Conservation (phyloP, 495 filamentous ascomycete genomes). For the Penicillium cosmopolitanum region DNA sequence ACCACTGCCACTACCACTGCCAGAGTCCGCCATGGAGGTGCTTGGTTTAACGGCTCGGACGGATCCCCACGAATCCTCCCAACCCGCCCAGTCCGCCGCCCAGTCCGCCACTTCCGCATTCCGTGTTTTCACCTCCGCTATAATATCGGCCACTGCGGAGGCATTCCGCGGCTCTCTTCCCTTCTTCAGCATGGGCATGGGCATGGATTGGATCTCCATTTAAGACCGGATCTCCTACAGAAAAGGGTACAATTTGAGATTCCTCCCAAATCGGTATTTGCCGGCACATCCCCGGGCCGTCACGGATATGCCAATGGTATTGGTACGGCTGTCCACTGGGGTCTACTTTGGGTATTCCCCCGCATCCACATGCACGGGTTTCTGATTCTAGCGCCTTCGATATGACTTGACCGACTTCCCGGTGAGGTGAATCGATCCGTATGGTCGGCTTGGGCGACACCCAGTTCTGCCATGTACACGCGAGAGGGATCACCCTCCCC, state of each 20-base stretch:
- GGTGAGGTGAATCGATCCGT: too few species aligned
- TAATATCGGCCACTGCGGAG: neutral
- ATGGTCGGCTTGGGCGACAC: neutral
- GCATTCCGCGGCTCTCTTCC: neutral
- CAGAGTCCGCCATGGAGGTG: neutral
- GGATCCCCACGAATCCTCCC: neutral
- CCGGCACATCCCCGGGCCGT: too few species aligned
- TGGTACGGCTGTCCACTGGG: neutral
- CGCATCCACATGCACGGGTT: neutral
- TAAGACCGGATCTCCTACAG: neutral
- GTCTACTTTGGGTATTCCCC: neutral
- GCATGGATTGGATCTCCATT: too few species aligned
- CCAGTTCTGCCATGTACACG: neutral
- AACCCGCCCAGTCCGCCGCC: neutral
- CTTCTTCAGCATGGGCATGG: neutral
- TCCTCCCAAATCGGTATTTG: too few species aligned
- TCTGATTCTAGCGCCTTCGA: slow-evolving; percentile 1
- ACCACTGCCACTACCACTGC: neutral
- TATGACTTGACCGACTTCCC: neutral
- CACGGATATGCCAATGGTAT: too few species aligned
- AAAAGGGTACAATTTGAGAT: too few species aligned
- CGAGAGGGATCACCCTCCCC: neutral
- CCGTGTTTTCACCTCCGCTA: neutral
- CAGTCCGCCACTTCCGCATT: neutral
- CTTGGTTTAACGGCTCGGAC: slow-evolving; percentile 1